Percentiles rank a stretch among this genome's conserved stretches.
These are phyloP conservation scores for Nicotiana otophora DNA, from an alignment of 257 asterid genomes.

Conservation along the genomic window DNA sequence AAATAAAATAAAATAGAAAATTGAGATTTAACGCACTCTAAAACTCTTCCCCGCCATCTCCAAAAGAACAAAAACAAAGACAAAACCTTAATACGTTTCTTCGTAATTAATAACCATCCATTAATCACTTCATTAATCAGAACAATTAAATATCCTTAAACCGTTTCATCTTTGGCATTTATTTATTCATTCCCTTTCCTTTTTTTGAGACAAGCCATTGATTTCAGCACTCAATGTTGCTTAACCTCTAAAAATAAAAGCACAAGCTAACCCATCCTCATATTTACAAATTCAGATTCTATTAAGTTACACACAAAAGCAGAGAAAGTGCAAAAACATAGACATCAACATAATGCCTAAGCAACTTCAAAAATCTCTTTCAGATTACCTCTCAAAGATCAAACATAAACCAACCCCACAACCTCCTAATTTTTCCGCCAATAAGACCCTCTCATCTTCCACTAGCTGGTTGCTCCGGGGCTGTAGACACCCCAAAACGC, in stretches of 20 bases:
- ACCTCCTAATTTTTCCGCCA: constrained; percentile 9
- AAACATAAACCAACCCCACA: constrained; percentile 29
- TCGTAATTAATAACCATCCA: not conserved
- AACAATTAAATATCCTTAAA: not conserved
- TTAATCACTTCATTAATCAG: not conserved
- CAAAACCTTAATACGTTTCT: not conserved
- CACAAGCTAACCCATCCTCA: not conserved
- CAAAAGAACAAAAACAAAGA: not conserved
- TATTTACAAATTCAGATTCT: not conserved
- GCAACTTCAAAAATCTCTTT: constrained; percentile 52
- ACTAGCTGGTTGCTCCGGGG: constrained; percentile 32
- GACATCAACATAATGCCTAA: constrained; percentile 32
- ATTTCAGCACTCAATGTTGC: not conserved
- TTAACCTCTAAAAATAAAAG: not conserved
- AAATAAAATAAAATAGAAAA: not conserved
- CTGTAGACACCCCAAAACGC: constrained; percentile 47
- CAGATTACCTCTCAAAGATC: constrained; percentile 43
- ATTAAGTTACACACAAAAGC: not conserved
- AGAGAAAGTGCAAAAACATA: not conserved
- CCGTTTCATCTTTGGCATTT: constrained; percentile 1
- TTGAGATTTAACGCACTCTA: not conserved
- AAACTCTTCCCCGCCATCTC: not conserved
- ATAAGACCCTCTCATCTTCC: constrained; percentile 23
- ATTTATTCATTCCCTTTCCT: not conserved
- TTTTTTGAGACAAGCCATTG: not conserved